Percentiles rank a stretch among this genome's conserved stretches.
These are phyloP conservation scores for Ceratobasidium papillatum DNA, from an alignment of 1,284 basidiomycete species.

Conservation along the genomic window DNA sequence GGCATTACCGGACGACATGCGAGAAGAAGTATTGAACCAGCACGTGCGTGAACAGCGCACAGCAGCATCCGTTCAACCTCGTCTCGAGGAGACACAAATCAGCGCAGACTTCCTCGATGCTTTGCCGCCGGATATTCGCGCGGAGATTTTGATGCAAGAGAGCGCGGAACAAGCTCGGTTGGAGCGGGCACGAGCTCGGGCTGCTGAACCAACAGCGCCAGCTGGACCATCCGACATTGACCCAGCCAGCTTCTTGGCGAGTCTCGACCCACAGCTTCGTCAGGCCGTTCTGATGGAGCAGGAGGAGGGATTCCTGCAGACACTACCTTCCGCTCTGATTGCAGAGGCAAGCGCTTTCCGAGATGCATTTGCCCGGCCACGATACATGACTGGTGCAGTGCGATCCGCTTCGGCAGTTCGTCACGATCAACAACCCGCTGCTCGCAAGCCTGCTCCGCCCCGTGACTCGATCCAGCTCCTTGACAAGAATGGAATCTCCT, in stretches of 20 bases:
- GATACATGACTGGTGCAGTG: slow-evolving; percentile 48
- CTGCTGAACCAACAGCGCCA: slow-evolving; percentile 50
- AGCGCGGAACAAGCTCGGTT: slow-evolving; percentile 79
- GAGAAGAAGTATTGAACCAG: slow-evolving; percentile 97
- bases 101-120: slow-evolving; percentile 96
- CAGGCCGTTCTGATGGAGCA: slow-evolving; percentile 88
- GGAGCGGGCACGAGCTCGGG: slow-evolving; percentile 58
- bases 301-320: slow-evolving; percentile 82
- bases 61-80: slow-evolving; percentile 67
- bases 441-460: slow-evolving; percentile 62
- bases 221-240: slow-evolving; percentile 75
- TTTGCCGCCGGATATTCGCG: slow-evolving; percentile 93
- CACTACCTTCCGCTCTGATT: slow-evolving; percentile 81
- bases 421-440: slow-evolving; percentile 49
- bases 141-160: slow-evolving; percentile 94
- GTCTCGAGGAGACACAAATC: slow-evolving; percentile 83
- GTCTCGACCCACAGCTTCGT: slow-evolving; percentile 83
- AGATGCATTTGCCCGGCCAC: slow-evolving; percentile 9
- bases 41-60: slow-evolving; percentile 92
- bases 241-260: slow-evolving; percentile 86
- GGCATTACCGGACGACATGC: slow-evolving; percentile 97
- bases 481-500: slow-evolving; percentile 89
- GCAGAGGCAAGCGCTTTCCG: slow-evolving; percentile 77
- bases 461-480: slow-evolving; percentile 94
- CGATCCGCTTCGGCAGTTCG: slow-evolving; percentile 49